Conservation (phyloP, 371 early-diverging fungal genomes). For the Smittium mucronatum region DNA sequence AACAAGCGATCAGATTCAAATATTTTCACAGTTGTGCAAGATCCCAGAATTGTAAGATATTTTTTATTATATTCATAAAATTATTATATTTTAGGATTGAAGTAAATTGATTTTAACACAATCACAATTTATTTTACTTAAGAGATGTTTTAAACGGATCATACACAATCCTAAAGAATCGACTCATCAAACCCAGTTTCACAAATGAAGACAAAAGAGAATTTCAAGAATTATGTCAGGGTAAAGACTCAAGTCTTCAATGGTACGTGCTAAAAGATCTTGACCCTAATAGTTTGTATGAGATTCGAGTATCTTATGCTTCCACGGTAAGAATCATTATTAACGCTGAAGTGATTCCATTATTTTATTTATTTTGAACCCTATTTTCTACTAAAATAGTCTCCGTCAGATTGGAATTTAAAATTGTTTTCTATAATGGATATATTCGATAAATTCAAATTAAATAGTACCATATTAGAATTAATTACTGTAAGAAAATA, state of each 20-base stretch:
- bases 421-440: neutral
- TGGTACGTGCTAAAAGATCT: neutral
- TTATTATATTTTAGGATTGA: neutral
- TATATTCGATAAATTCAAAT: neutral
- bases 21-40: neutral
- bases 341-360: neutral
- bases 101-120: neutral
- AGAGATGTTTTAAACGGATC: neutral
- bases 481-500: neutral
- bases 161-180: neutral
- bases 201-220: neutral
- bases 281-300: neutral
- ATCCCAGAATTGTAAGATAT: neutral
- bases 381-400: neutral
- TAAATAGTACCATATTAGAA: neutral
- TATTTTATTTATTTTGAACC: neutral
- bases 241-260: neutral
- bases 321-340: neutral
- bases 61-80: neutral
- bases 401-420: neutral
- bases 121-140: neutral
- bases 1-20: neutral
- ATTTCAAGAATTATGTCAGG: neutral
- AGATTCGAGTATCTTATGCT: neutral
- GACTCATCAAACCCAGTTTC: neutral